Evolutionary conservation across 768 basidiomycete species (phyloP).

Genomic region (Trametes coccinea): DNA sequence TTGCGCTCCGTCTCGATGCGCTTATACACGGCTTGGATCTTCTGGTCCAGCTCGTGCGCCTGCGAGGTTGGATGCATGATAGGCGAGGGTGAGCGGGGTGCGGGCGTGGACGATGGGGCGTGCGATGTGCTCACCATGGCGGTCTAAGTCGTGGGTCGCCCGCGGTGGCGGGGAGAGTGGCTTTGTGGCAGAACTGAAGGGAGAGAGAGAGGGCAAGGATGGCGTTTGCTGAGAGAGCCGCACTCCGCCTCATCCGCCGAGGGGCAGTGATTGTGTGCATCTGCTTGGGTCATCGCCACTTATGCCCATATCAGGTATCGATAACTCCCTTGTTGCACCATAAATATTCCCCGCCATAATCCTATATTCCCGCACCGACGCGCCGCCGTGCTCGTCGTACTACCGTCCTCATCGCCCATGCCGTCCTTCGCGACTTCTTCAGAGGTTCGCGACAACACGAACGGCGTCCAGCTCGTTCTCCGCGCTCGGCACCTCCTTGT

Average conservation of each 20-base stretch:
- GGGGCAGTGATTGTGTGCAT: constrained; percentile 31
- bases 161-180: constrained; percentile 20
- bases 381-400: background rate
- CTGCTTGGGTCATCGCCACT: constrained; percentile 29
- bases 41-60: constrained; percentile 77
- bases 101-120: background rate
- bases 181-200: constrained; percentile 11
- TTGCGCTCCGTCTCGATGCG: constrained; percentile 92
- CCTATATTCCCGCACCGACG: background rate
- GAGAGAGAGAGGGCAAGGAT: constrained; percentile 14
- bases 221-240: constrained; percentile 12
- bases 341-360: background rate
- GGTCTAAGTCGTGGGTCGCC: constrained; percentile 15
- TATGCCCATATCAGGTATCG: constrained; percentile 6
- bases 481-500: constrained; percentile 47
- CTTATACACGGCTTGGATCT: constrained; percentile 88
- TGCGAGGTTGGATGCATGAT: constrained; percentile 21
- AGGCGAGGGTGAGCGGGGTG: constrained; percentile 1
- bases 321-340: constrained; percentile 21
- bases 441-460: constrained; percentile 44
- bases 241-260: constrained; percentile 1
- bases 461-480: constrained; percentile 47
- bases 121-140: constrained; percentile 27
- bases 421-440: constrained; percentile 29
- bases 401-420: constrained; percentile 15